phyloP scores from a whole-genome alignment of 2,329 filamentous ascomycete species.

The Periconia macrospinosa region DNA sequence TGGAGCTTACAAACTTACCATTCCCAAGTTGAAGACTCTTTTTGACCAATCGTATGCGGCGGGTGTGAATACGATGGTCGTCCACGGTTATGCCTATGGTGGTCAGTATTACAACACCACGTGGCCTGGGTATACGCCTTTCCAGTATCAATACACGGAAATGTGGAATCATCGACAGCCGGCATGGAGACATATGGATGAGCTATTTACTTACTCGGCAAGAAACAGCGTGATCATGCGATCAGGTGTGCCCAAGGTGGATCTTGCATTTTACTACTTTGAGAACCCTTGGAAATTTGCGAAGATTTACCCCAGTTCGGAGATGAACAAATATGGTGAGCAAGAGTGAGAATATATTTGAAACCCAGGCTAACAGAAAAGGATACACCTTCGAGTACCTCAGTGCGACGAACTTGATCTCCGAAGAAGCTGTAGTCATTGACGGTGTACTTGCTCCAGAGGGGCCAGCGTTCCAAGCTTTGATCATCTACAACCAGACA shows the following conservation, averaged over 20 bases:
- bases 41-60: constrained; percentile 46
- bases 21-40: constrained; percentile 38
- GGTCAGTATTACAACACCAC: constrained; percentile 51
- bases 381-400: constrained; percentile 52
- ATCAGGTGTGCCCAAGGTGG: constrained; percentile 43
- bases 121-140: constrained; percentile 53
- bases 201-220: constrained; percentile 42
- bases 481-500: constrained; percentile 45
- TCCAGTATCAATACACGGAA: constrained; percentile 48
- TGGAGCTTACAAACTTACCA: constrained; percentile 27
- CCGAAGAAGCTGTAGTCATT: constrained; percentile 42
- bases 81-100: constrained; percentile 49
- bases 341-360: neutral
- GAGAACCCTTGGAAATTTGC: constrained; percentile 10
- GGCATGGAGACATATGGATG: constrained; percentile 44
- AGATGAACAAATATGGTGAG: neutral
- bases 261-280: constrained; percentile 46
- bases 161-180: constrained; percentile 46
- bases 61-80: constrained; percentile 48
- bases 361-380: constrained; percentile 3
- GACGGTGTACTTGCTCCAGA: constrained; percentile 39
- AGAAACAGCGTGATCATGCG: constrained; percentile 45
- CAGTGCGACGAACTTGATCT: constrained; percentile 48
- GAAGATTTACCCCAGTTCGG: neutral
- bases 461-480: constrained; percentile 48